A percentile compares a stretch with the other conserved stretches of the same genome.
phyloP scores from a whole-genome alignment of 2,329 filamentous ascomycete species.

The Boeremia exigua region DNA sequence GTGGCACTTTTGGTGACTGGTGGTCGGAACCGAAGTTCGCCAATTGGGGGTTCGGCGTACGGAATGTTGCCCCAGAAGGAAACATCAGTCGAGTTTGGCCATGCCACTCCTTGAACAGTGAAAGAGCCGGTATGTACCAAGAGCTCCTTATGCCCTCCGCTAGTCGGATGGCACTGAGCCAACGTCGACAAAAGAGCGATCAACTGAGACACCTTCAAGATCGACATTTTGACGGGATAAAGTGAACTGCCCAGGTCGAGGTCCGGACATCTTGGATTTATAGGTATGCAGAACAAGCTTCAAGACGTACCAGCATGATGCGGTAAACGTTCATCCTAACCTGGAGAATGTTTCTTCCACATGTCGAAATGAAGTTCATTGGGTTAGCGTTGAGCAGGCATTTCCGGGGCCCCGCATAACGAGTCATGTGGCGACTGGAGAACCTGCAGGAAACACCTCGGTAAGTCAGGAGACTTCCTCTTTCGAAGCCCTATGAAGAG shows the following conservation, averaged over 20 bases:
- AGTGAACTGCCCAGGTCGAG: no score
- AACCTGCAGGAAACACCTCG: neutral
- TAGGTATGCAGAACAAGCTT: neutral
- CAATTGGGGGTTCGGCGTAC: neutral
- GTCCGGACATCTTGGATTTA: neutral
- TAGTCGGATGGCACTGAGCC: neutral
- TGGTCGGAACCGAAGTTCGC: neutral
- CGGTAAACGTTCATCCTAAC: conserved; percentile 8
- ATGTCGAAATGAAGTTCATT: neutral
- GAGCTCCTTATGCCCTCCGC: conserved; percentile 9
- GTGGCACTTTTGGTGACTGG: neutral
- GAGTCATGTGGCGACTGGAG: conserved; percentile 1
- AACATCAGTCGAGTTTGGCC: conserved; percentile 28
- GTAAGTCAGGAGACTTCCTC: conserved; percentile 1
- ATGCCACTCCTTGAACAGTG: conserved; percentile 23
- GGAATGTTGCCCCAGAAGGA: conserved; percentile 16
- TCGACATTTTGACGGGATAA: neutral
- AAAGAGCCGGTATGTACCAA: conserved; percentile 26
- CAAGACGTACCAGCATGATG: neutral
- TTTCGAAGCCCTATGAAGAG: neutral
- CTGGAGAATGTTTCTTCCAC: conserved; percentile 15
- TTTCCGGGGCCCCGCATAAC: conserved; percentile 20
- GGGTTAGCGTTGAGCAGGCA: conserved; percentile 6
- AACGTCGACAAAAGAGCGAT: neutral
- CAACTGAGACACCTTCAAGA: neutral